phyloP scores from a whole-genome alignment of 2,329 filamentous ascomycete genomes.

The Trichoderma oligosporum region DNA sequence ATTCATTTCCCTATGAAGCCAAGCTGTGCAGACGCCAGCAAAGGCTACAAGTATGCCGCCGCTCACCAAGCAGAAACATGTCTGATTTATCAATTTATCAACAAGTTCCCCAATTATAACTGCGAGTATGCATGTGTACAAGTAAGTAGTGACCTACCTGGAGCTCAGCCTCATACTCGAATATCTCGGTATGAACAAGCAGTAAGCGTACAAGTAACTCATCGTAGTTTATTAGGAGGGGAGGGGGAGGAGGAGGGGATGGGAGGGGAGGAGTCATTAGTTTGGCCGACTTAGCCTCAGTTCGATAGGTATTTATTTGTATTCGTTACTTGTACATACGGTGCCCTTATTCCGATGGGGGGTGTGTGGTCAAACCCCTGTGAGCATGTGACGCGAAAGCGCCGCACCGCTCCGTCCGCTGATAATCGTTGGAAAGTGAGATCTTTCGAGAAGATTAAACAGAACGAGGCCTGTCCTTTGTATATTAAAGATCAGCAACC shows the following conservation, averaged over 20 bases:
- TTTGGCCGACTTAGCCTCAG: background rate
- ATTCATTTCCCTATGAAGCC: too few species aligned
- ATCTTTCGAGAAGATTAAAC: constrained; percentile 6
- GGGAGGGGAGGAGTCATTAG: background rate
- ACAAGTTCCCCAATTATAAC: too few species aligned
- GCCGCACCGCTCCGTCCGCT: background rate
- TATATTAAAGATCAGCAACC: background rate
- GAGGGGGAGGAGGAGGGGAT: background rate
- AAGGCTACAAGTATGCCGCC: too few species aligned
- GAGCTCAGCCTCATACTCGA: background rate
- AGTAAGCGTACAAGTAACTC: constrained; percentile 7
- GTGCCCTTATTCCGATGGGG: background rate
- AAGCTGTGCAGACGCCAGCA: too few species aligned
- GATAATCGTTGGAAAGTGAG: background rate
- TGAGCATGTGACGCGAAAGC: background rate
- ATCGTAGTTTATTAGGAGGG: background rate
- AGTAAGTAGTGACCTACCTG: background rate
- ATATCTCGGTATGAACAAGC: constrained; percentile 12
- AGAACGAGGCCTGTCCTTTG: background rate
- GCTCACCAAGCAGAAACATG: too few species aligned
- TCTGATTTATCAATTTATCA: too few species aligned
- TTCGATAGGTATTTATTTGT: background rate
- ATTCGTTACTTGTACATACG: background rate
- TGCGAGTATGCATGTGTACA: too few species aligned
- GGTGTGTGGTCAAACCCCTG: background rate